phyloP scores from a whole-genome alignment of 2,329 filamentous ascomycete genomes.

The Verticillium nonalfalfae region DNA sequence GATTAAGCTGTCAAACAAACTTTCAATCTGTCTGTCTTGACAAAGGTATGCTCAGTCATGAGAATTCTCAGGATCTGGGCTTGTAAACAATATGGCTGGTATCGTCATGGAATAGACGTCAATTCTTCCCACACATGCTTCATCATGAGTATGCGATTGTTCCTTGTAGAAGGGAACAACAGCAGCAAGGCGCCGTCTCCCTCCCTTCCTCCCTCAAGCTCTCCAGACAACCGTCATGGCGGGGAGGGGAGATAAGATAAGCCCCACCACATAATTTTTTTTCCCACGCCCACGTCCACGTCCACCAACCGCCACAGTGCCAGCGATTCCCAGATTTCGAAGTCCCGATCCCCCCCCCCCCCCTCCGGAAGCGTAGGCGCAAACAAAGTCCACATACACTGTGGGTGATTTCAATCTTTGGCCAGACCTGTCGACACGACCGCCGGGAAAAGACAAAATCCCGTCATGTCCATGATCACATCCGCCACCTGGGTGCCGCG shows the following conservation, averaged over 20 bases:
- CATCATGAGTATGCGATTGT: too few species aligned
- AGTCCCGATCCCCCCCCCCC: not conserved
- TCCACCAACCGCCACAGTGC: not conserved
- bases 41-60: too few species aligned
- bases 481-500: constrained; percentile 70
- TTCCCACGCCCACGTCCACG: constrained; percentile 2
- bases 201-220: too few species aligned
- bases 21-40: too few species aligned
- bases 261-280: constrained; percentile 20
- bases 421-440: too few species aligned
- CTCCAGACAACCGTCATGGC: not conserved
- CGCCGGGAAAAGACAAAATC: not conserved
- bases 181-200: too few species aligned
- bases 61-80: too few species aligned
- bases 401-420: too few species aligned
- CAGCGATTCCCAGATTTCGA: not conserved
- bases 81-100: too few species aligned
- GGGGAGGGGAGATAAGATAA: constrained; percentile 24
- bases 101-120: too few species aligned
- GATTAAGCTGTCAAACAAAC: not conserved
- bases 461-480: constrained; percentile 66
- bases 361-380: not conserved
- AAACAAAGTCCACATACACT: not conserved
- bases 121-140: too few species aligned
- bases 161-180: too few species aligned